A percentile compares a stretch with the other conserved stretches of the same genome.
Conservation (phyloP, 805 yeast species). For the Lipomyces kockii region DNA sequence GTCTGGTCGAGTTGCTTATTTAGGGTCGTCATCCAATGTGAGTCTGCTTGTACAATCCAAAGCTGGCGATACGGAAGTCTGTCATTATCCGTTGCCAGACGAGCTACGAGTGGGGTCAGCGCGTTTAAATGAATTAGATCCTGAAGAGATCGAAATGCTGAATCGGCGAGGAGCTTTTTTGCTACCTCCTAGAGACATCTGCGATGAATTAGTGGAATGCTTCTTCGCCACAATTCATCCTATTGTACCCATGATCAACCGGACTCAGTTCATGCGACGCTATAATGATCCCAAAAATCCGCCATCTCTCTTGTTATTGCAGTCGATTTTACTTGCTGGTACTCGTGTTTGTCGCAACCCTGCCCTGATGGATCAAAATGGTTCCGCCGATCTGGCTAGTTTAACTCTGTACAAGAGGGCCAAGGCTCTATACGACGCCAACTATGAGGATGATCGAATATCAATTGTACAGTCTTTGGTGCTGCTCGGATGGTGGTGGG, state of each 20-base stretch:
- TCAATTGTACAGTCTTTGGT: constrained; percentile 64
- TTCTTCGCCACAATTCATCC: constrained; percentile 73
- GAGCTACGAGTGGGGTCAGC: constrained; percentile 40
- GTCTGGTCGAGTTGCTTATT: constrained; percentile 50
- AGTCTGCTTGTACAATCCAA: constrained; percentile 54
- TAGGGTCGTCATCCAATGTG: constrained; percentile 60
- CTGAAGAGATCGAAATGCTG: constrained; percentile 68
- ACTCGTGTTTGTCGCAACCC: constrained; percentile 64
- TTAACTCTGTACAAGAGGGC: constrained; percentile 71
- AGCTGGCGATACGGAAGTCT: constrained; percentile 52
- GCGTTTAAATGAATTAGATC: constrained; percentile 49
- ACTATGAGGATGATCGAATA: constrained; percentile 67
- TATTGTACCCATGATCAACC: constrained; percentile 67
- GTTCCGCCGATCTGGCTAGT: constrained; percentile 56
- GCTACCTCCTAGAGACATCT: constrained; percentile 63
- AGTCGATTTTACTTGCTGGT: constrained; percentile 71
- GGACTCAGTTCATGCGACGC: constrained; percentile 62
- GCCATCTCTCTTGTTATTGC: constrained; percentile 68
- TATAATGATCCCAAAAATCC: constrained; percentile 60
- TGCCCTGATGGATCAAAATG: constrained; percentile 53
- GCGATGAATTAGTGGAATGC: constrained; percentile 62
- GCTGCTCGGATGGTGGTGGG: constrained; percentile 72
- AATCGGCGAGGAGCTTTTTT: constrained; percentile 58
- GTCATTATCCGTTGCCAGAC: constrained; percentile 45
- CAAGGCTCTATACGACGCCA: constrained; percentile 72